These are phyloP conservation scores for Fusarium sp. DNA, from an alignment of 2,329 filamentous ascomycete genomes.

Conservation along the genomic window DNA sequence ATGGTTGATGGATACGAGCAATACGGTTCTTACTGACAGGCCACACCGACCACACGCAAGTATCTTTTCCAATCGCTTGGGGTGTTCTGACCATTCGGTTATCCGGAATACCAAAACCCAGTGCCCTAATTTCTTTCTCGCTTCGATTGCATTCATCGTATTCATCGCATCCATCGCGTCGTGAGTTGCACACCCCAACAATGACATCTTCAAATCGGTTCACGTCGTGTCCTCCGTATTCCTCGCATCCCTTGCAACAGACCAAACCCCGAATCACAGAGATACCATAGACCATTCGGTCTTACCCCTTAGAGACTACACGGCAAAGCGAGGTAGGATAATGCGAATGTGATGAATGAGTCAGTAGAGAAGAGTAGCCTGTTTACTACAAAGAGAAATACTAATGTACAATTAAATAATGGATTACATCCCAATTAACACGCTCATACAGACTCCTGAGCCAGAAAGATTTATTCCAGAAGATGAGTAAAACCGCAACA, in stretches of 20 bases:
- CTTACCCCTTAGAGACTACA: too few species aligned
- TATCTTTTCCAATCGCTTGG: neutral
- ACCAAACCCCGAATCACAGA: neutral
- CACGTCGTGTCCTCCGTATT: neutral
- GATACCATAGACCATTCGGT: neutral
- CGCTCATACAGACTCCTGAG: slow-evolving; percentile 13
- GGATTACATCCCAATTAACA: slow-evolving; percentile 8
- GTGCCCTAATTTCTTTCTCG: slow-evolving; percentile 25
- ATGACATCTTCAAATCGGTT: neutral
- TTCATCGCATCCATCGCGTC: neutral
- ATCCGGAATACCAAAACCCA: neutral
- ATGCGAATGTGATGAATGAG: too few species aligned
- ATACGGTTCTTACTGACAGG: too few species aligned
- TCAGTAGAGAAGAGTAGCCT: slow-evolving; percentile 11
- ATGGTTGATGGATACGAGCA: slow-evolving; percentile 43
- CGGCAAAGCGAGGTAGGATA: too few species aligned
- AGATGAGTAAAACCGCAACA: slow-evolving; percentile 33
- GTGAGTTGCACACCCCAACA: too few species aligned
- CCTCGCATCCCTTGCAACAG: neutral
- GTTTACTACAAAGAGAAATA: slow-evolving; percentile 1
- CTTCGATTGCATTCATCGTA: slow-evolving; percentile 41
- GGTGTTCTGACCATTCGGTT: neutral
- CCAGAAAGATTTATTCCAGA: slow-evolving; percentile 8
- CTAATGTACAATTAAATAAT: slow-evolving; percentile 32
- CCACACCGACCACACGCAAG: neutral